A percentile compares a stretch with the other conserved stretches of the same genome.
Evolutionary conservation across 2,329 filamentous ascomycete genomes (phyloP).

Genomic region (Penicillium sp.): DNA sequence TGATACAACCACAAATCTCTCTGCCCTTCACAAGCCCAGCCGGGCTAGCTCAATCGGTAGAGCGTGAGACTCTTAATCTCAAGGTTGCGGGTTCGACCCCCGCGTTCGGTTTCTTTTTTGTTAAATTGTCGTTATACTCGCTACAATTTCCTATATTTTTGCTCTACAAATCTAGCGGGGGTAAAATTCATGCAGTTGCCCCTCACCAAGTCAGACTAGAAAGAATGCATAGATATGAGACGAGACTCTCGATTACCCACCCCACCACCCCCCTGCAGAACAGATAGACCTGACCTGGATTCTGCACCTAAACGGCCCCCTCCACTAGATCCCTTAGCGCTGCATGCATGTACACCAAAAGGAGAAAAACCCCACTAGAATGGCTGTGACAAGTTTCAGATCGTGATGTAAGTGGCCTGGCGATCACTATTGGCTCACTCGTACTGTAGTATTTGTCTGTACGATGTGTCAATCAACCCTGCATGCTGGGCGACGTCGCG

Average conservation of each 20-base stretch:
- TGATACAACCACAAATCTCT: not conserved
- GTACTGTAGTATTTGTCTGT: not conserved
- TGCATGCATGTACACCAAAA: constrained; percentile 8
- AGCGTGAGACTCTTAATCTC: constrained; percentile 53
- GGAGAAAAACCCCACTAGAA: not conserved
- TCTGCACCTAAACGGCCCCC: not conserved
- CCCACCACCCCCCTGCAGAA: constrained; percentile 3
- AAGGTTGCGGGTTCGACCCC: constrained; percentile 45
- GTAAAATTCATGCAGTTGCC: not conserved
- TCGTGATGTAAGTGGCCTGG: not conserved
- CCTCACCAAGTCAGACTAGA: not conserved
- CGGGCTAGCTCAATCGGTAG: constrained; percentile 54
- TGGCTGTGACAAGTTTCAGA: constrained; percentile 8
- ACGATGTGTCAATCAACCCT: constrained; percentile 5
- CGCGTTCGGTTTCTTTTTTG: constrained; percentile 33
- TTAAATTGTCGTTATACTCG: not conserved
- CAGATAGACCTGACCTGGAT: not conserved
- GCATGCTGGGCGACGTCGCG: not conserved
- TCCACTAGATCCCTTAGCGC: constrained; percentile 2
- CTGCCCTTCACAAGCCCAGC: constrained; percentile 21
- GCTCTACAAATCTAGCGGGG: not conserved
- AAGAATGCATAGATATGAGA: not conserved
- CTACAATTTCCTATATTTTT: not conserved
- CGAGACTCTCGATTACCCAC: not conserved
- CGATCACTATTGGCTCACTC: not conserved